A percentile compares a stretch with the other conserved stretches of the same genome.
Evolutionary conservation across 208 protist species (phyloP).

Genomic region (Balamuthia mandrillaris): DNA sequence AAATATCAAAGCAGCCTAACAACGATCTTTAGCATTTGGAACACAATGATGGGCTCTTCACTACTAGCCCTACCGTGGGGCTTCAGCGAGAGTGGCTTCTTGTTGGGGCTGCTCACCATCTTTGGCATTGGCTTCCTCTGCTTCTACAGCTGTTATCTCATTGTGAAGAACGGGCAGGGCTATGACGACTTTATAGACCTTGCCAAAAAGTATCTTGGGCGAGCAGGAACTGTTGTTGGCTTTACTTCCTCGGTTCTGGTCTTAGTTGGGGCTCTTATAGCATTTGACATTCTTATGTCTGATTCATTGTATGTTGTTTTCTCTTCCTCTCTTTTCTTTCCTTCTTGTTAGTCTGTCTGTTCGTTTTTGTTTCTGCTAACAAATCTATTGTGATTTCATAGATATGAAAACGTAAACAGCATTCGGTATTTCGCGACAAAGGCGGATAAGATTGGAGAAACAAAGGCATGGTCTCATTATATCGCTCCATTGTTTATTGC

Average conservation of each 20-base stretch:
- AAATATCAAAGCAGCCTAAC: no score
- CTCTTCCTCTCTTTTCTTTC: background rate
- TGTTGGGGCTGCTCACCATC: background rate
- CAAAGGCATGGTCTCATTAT: no score
- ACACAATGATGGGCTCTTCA: background rate
- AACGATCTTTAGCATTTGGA: background rate
- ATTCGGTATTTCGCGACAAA: background rate
- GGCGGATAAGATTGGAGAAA: background rate
- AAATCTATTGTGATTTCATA: no score
- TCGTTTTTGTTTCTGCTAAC: background rate
- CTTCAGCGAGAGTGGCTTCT: background rate
- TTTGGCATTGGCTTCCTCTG: background rate
- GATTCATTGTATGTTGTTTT: background rate
- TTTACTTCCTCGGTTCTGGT: background rate
- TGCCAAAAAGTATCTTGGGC: no score
- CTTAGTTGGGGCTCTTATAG: background rate
- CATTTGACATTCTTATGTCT: background rate
- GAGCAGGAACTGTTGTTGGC: no score
- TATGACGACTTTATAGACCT: no score
- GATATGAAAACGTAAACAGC: no score
- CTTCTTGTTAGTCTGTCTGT: background rate
- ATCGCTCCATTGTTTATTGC: background rate
- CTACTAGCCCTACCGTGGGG: background rate
- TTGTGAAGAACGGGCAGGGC: no score
- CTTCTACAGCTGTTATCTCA: no score